Evolutionary conservation across 441 rosid genomes (phyloP).

Genomic region (Geranium incanum): DNA sequence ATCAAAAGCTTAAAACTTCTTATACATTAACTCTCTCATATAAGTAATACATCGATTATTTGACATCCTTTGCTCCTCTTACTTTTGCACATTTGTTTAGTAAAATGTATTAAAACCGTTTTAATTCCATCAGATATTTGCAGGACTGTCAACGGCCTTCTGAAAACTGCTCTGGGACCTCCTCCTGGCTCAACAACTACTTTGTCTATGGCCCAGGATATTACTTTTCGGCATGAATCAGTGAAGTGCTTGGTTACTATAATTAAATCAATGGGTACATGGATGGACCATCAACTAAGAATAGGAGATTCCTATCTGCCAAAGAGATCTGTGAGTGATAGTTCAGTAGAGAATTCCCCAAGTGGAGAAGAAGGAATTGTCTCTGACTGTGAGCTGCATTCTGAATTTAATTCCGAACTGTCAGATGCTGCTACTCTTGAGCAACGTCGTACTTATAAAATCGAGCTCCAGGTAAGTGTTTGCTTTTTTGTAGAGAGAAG

Average conservation of each 20-base stretch:
- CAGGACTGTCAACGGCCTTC: constrained; percentile 98
- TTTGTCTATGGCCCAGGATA: constrained; percentile 75
- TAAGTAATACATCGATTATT: background rate
- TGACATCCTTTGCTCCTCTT: constrained; percentile 3
- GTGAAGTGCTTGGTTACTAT: constrained; percentile 91
- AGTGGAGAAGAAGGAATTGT: constrained; percentile 61
- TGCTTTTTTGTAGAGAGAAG: background rate
- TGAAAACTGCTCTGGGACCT: constrained; percentile 95
- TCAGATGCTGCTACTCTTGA: constrained; percentile 83
- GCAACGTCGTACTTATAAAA: constrained; percentile 87
- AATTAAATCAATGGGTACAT: constrained; percentile 81
- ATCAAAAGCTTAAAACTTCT: background rate
- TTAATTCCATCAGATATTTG: constrained; percentile 92
- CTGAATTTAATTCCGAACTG: constrained; percentile 58
- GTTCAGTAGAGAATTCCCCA: constrained; percentile 39
- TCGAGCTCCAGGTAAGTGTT: constrained; percentile 79
- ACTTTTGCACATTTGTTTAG: constrained; percentile 10
- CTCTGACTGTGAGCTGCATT: constrained; percentile 54
- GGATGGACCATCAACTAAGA: constrained; percentile 86
- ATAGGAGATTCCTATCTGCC: constrained; percentile 49
- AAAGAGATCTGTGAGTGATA: constrained; percentile 42
- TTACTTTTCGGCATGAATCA: constrained; percentile 89
- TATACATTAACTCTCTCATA: background rate
- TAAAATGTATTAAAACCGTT: constrained; percentile 68
- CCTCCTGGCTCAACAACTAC: constrained; percentile 88